Percentiles rank a stretch among this genome's conserved stretches.
These are phyloP conservation scores for Xylaria polymorpha DNA, from an alignment of 2,329 filamentous ascomycete genomes.

Conservation along the genomic window DNA sequence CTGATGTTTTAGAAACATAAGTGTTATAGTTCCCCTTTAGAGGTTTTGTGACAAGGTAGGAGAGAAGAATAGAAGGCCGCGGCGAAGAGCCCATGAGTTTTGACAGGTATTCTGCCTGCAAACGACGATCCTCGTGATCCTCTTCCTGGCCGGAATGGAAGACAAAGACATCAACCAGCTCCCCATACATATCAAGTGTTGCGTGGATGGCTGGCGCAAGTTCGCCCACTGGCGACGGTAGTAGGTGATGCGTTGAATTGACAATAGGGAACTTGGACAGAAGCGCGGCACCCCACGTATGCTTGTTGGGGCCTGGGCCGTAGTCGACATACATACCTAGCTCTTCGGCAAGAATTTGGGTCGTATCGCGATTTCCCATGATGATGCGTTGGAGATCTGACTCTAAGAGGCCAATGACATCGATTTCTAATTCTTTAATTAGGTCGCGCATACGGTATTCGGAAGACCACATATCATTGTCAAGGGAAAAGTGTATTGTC, in stretches of 20 bases:
- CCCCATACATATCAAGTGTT: conserved; percentile 93
- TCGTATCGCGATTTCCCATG: conserved; percentile 98
- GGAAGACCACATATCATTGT: conserved; percentile 99
- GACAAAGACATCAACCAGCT: conserved; percentile 91
- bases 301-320: conserved; percentile 96
- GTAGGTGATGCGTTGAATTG: conserved; percentile 94
- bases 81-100: conserved; percentile 86
- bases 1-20: conserved; percentile 85
- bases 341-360: conserved; percentile 94
- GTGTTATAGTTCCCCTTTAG: conserved; percentile 96
- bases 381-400: conserved; percentile 96
- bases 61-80: conserved; percentile 85
- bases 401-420: conserved; percentile 94
- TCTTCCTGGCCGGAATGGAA: conserved; percentile 99
- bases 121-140: conserved; percentile 87
- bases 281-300: conserved; percentile 94
- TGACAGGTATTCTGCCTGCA: conserved; percentile 87
- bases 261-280: conserved; percentile 98
- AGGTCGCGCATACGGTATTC: conserved; percentile 93
- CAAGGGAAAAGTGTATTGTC: conserved; percentile 97
- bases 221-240: conserved; percentile 93
- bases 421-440: conserved; percentile 93
- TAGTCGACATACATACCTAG: conserved; percentile 99
- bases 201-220: conserved; percentile 95
- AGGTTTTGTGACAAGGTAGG: conserved; percentile 92